Conservation (phyloP, 805 yeast species). For the Candida nanaspora region DNA sequence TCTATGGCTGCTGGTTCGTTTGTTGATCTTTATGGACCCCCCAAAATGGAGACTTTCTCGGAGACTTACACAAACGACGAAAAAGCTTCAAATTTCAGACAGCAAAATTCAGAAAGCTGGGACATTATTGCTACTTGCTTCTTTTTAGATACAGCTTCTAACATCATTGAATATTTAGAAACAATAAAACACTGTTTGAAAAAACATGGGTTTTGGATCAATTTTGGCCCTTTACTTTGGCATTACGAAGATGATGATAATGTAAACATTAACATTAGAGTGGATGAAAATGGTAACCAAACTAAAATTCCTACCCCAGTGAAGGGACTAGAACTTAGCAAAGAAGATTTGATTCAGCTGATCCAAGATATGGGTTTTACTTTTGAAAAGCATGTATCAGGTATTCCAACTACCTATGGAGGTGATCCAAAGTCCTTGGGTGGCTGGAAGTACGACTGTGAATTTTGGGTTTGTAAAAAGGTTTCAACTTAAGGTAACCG, state of each 20-base stretch:
- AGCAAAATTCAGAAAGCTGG: constrained; percentile 29
- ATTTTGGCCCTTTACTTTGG: constrained; percentile 67
- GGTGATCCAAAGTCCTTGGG: constrained; percentile 45
- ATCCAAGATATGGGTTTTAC: constrained; percentile 43
- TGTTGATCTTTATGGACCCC: constrained; percentile 57
- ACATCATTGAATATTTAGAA: constrained; percentile 49
- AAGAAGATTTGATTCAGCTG: constrained; percentile 45
- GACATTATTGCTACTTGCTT: constrained; percentile 48
- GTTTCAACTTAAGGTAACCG: too few relatives aligned
- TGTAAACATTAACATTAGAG: constrained; percentile 14
- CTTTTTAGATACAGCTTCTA: constrained; percentile 58
- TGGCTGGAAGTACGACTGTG: constrained; percentile 52
- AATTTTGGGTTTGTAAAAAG: constrained; percentile 57
- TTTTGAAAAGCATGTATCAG: constrained; percentile 36
- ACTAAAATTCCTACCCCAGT: constrained; percentile 25
- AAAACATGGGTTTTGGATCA: constrained; percentile 48
- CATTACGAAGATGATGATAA: constrained; percentile 53
- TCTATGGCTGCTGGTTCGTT: constrained; percentile 72
- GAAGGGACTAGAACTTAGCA: constrained; percentile 53
- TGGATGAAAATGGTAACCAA: constrained; percentile 16
- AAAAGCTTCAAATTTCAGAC: constrained; percentile 35
- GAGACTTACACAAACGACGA: constrained; percentile 31
- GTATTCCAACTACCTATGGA: constrained; percentile 45
- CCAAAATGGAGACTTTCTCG: constrained; percentile 22
- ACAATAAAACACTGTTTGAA: constrained; percentile 40